Evolutionary conservation across 805 yeast genomes (phyloP).

Genomic region (Danielozyma ontarioensis): DNA sequence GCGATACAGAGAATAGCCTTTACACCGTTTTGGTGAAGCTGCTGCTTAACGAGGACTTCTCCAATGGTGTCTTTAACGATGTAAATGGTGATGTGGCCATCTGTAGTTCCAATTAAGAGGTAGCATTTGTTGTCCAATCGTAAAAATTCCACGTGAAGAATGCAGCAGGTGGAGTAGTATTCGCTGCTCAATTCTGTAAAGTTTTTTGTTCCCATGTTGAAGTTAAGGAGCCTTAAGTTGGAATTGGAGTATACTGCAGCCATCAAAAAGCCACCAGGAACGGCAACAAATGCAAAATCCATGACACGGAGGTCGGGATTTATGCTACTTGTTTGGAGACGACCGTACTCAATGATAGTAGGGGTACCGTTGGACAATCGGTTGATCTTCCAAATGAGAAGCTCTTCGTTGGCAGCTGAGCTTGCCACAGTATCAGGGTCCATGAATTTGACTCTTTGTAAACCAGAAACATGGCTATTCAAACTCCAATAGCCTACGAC

Average conservation of each 20-base stretch:
- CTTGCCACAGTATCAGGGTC: slow-evolving; percentile 40
- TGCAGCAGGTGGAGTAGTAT: slow-evolving; percentile 68
- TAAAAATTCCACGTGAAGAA: slow-evolving; percentile 56
- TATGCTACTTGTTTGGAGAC: slow-evolving; percentile 48
- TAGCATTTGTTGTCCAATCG: slow-evolving; percentile 18
- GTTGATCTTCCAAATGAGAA: slow-evolving; percentile 68
- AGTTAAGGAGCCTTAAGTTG: slow-evolving; percentile 59
- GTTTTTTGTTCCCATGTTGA: slow-evolving; percentile 25
- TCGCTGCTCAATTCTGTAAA: slow-evolving; percentile 46
- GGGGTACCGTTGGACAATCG: slow-evolving; percentile 31
- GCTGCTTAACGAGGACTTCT: slow-evolving; percentile 34
- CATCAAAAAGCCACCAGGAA: slow-evolving; percentile 49
- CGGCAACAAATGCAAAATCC: slow-evolving; percentile 57
- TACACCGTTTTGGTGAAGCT: slow-evolving; percentile 81
- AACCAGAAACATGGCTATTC: slow-evolving; percentile 83
- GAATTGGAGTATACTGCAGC: slow-evolving; percentile 86
- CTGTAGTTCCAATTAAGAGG: slow-evolving; percentile 68
- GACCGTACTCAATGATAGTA: slow-evolving; percentile 43
- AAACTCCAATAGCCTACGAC: slow-evolving; percentile 52
- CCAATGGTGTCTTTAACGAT: slow-evolving; percentile 29
- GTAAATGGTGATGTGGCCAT: slow-evolving; percentile 72
- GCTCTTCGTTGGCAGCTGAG: slow-evolving; percentile 85
- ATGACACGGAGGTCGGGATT: slow-evolving; percentile 85
- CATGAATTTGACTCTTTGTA: slow-evolving; percentile 68
- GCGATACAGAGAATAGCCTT: slow-evolving; percentile 47